Conservation (phyloP, 331 rosid genomes). For the Malus hybrid region DNA sequence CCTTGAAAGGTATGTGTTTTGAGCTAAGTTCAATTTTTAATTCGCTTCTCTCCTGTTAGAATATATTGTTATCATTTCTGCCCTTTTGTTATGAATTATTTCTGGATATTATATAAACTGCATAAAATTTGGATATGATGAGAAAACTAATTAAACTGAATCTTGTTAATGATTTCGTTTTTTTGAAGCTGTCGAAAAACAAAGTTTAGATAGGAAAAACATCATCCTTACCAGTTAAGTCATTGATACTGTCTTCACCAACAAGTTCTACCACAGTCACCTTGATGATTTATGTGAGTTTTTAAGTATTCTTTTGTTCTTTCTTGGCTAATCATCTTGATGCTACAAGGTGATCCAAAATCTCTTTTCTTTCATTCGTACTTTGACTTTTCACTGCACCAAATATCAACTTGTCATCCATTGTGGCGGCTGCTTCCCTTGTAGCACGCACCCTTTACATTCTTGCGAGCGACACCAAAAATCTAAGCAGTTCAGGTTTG, state of each 20-base stretch:
- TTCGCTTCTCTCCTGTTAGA: no score
- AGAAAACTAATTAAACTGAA: no score
- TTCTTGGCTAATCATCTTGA: slow-evolving; percentile 3
- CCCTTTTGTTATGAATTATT: no score
- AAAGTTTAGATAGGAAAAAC: no score
- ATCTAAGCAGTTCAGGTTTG: slow-evolving; percentile 41
- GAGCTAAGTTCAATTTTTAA: no score
- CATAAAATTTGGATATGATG: no score
- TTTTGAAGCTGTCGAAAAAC: no score
- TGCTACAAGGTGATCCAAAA: background rate
- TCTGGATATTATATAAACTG: no score
- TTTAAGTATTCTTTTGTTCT: slow-evolving; percentile 6
- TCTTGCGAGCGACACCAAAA: slow-evolving; percentile 51
- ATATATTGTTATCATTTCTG: no score
- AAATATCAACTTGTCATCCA: slow-evolving; percentile 70
- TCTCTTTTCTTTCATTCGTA: slow-evolving; percentile 3
- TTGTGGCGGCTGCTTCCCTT: slow-evolving; percentile 84
- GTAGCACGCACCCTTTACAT: slow-evolving; percentile 75
- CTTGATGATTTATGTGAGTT: slow-evolving; percentile 76
- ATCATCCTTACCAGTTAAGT: no score
- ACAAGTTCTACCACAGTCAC: slow-evolving; percentile 84
- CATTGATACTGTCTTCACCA: slow-evolving; percentile 40
- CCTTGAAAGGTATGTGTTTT: no score
- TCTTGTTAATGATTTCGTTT: no score
- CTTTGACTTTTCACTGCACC: slow-evolving; percentile 32